Evolutionary conservation across 805 yeast genomes (phyloP).

Genomic region (Candida corydali): DNA sequence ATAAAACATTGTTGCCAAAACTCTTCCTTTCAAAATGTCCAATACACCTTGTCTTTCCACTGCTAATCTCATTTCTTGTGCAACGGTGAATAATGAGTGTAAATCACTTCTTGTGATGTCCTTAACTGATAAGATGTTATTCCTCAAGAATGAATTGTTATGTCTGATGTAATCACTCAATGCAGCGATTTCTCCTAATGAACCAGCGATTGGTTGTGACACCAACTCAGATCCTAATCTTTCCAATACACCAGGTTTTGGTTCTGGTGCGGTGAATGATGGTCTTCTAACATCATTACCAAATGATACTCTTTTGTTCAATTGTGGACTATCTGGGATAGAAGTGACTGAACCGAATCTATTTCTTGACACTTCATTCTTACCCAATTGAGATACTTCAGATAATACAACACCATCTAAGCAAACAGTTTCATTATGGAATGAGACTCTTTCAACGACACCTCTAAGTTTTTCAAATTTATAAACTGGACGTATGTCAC

Average conservation of each 20-base stretch:
- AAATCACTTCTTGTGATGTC: slow-evolving; percentile 84
- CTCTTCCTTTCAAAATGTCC: slow-evolving; percentile 84
- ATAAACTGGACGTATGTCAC: slow-evolving; percentile 28
- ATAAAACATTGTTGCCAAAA: slow-evolving; percentile 91
- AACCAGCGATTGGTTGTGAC: slow-evolving; percentile 68
- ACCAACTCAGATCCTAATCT: slow-evolving; percentile 63
- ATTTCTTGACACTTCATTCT: slow-evolving; percentile 45
- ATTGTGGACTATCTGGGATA: slow-evolving; percentile 37
- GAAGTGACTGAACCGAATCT: slow-evolving; percentile 34
- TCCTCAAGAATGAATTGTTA: slow-evolving; percentile 87
- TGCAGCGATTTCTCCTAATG: slow-evolving; percentile 74
- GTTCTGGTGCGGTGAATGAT: slow-evolving; percentile 30
- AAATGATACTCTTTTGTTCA: slow-evolving; percentile 34
- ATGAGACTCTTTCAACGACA: slow-evolving; percentile 82
- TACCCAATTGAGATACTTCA: slow-evolving; percentile 53
- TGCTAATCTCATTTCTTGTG: slow-evolving; percentile 95
- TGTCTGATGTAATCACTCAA: slow-evolving; percentile 70
- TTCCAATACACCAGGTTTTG: slow-evolving; percentile 43
- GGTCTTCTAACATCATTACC: slow-evolving; percentile 30
- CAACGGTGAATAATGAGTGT: slow-evolving; percentile 91
- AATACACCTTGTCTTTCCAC: slow-evolving; percentile 95
- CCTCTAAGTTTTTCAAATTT: slow-evolving; percentile 50
- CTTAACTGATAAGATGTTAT: slow-evolving; percentile 82
- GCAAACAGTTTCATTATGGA: slow-evolving; percentile 74
- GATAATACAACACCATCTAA: slow-evolving; percentile 76